Percentiles rank a stretch among this genome's conserved stretches.
Conservation (phyloP, 495 filamentous ascomycete genomes). For the Penicillium arizonense region DNA sequence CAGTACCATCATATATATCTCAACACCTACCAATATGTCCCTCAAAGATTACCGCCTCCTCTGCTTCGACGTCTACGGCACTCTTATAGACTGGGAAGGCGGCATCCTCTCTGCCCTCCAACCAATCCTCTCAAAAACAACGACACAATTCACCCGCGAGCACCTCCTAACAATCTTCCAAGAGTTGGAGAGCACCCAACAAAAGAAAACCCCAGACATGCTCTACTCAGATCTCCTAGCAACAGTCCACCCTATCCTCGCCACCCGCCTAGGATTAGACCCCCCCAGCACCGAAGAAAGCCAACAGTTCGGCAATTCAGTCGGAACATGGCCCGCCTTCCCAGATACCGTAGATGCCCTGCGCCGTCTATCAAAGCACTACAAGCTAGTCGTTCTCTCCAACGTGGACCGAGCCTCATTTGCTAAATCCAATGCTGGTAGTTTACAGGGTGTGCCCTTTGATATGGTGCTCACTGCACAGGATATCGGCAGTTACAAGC, state of each 20-base stretch:
- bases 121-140: constrained; percentile 40
- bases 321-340: constrained; percentile 61
- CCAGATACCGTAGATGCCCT: constrained; percentile 59
- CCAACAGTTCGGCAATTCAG: constrained; percentile 45
- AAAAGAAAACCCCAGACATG: constrained; percentile 45
- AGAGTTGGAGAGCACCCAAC: constrained; percentile 37
- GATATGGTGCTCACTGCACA: constrained; percentile 70
- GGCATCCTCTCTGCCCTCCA: constrained; percentile 39
- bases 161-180: constrained; percentile 33
- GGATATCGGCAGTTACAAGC: constrained; percentile 73
- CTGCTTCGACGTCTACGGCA: constrained; percentile 81
- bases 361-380: constrained; percentile 48
- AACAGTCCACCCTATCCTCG: constrained; percentile 44
- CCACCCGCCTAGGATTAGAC: constrained; percentile 33
- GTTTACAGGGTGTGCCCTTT: constrained; percentile 49
- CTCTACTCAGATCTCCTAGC: constrained; percentile 54
- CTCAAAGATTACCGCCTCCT: constrained; percentile 51
- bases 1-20: neutral
- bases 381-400: constrained; percentile 65
- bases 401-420: constrained; percentile 69
- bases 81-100: constrained; percentile 73
- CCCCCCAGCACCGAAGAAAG: constrained; percentile 22
- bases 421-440: constrained; percentile 42
- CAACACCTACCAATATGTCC: constrained; percentile 22
- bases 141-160: constrained; percentile 36